A percentile compares a stretch with the other conserved stretches of the same genome.
These are phyloP conservation scores for Pseudogymnoascus sp. DNA, from an alignment of 2,329 filamentous ascomycete species.

Conservation along the genomic window DNA sequence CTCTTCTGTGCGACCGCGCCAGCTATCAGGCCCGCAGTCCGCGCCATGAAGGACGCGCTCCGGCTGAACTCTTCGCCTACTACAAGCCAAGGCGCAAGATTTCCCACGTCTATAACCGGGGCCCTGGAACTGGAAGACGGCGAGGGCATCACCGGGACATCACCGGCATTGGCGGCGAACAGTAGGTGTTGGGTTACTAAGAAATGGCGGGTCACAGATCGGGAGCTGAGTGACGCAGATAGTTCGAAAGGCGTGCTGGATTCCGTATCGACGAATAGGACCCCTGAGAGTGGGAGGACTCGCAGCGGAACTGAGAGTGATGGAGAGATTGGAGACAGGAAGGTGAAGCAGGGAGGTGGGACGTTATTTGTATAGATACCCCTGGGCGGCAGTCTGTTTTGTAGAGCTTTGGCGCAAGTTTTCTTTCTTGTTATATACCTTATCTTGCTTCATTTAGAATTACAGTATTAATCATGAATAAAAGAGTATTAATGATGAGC, in stretches of 20 bases:
- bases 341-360: background rate
- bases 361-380: background rate
- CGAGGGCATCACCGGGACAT: background rate
- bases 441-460: background rate
- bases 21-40: conserved; percentile 15
- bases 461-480: background rate
- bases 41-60: background rate
- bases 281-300: background rate
- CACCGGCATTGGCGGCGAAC: background rate
- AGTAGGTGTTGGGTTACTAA: background rate
- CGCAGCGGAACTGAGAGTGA: background rate
- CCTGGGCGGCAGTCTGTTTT: background rate
- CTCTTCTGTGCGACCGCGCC: conserved; percentile 17
- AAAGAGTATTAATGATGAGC: background rate
- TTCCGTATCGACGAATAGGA: background rate
- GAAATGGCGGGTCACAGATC: background rate
- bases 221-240: background rate
- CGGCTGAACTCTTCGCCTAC: background rate
- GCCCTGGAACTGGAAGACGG: background rate
- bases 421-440: background rate
- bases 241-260: background rate
- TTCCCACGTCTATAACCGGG: background rate
- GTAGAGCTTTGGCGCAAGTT: background rate
- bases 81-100: background rate
- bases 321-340: background rate